A percentile compares a stretch with the other conserved stretches of the same genome.
phyloP scores from a whole-genome alignment of 352 stramenopile genomes.

The Chrysophaeum taylorii region DNA sequence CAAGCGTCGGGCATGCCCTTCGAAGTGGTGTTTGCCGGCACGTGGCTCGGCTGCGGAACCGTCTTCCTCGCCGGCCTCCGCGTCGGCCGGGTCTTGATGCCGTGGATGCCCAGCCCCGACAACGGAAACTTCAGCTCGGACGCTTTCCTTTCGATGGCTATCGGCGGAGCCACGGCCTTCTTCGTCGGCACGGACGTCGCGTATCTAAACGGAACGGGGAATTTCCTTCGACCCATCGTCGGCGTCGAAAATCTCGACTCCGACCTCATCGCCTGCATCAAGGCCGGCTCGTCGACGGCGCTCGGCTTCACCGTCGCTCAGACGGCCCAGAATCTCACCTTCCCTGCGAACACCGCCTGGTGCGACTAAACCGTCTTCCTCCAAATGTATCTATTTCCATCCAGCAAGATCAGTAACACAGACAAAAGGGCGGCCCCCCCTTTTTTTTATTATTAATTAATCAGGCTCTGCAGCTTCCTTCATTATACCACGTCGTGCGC shows the following conservation, averaged over 20 bases:
- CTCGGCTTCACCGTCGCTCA: slow-evolving; percentile 42
- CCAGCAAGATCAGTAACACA: too few species aligned
- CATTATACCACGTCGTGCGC: too few species aligned
- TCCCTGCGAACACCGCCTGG: slow-evolving; percentile 40
- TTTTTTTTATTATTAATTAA: too few species aligned
- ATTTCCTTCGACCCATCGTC: slow-evolving; percentile 18
- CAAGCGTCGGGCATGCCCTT: slow-evolving; percentile 35
- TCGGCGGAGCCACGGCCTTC: slow-evolving; percentile 46
- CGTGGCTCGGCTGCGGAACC: slow-evolving; percentile 41
- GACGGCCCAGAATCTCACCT: slow-evolving; percentile 40
- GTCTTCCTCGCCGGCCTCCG: slow-evolving; percentile 46
- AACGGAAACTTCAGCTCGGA: slow-evolving; percentile 43
- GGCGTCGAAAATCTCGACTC: slow-evolving; percentile 34
- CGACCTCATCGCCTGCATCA: slow-evolving; percentile 35
- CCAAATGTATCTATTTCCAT: neutral
- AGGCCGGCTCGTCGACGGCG: slow-evolving; percentile 42
- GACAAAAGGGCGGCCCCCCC: too few species aligned
- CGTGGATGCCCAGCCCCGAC: slow-evolving; percentile 38
- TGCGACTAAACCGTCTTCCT: slow-evolving; percentile 33
- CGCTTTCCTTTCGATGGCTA: slow-evolving; percentile 35
- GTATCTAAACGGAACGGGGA: neutral
- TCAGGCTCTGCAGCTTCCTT: too few species aligned
- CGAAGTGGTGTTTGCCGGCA: slow-evolving; percentile 35
- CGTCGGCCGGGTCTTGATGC: slow-evolving; percentile 33
- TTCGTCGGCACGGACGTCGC: slow-evolving; percentile 48